These are phyloP conservation scores for Schoenoplectus tabernaemontani DNA, from an alignment of 202 grass and related monocot genomes.

Conservation along the genomic window DNA sequence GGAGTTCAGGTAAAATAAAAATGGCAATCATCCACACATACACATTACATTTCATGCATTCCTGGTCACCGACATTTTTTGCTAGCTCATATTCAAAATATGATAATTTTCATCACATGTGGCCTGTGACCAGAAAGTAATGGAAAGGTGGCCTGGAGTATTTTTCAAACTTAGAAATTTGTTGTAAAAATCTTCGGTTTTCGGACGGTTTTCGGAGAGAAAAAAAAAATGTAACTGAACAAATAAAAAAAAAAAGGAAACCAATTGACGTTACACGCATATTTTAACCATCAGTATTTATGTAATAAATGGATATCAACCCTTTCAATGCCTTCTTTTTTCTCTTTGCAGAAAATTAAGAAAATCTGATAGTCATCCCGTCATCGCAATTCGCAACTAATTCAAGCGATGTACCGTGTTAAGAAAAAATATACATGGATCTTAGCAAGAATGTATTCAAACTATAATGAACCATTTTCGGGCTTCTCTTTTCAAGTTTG, in stretches of 20 bases:
- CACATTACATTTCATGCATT: not conserved
- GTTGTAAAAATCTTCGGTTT: not conserved
- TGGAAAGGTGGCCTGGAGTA: not conserved
- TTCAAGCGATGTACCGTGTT: too few relatives aligned
- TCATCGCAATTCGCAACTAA: too few relatives aligned
- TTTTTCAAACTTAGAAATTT: not conserved
- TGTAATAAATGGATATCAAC: not conserved
- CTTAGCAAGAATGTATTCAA: not conserved
- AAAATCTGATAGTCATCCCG: not conserved
- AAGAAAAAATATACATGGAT: too few relatives aligned
- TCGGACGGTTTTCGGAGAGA: too few relatives aligned
- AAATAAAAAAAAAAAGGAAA: not conserved
- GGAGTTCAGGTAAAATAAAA: not conserved
- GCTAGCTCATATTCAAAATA: not conserved
- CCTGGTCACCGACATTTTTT: not conserved
- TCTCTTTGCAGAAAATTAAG: not conserved
- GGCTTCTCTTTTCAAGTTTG: not conserved
- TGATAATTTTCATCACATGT: not conserved
- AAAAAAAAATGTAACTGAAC: not conserved
- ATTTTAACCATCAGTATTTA: not conserved
- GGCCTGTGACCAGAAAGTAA: not conserved
- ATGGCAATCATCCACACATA: too few relatives aligned
- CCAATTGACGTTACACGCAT: not conserved
- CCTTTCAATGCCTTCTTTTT: not conserved
- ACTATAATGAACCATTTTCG: not conserved